phyloP scores from a whole-genome alignment of 2,329 filamentous ascomycete genomes.

The Pseudocercospora pini-densiflorae region DNA sequence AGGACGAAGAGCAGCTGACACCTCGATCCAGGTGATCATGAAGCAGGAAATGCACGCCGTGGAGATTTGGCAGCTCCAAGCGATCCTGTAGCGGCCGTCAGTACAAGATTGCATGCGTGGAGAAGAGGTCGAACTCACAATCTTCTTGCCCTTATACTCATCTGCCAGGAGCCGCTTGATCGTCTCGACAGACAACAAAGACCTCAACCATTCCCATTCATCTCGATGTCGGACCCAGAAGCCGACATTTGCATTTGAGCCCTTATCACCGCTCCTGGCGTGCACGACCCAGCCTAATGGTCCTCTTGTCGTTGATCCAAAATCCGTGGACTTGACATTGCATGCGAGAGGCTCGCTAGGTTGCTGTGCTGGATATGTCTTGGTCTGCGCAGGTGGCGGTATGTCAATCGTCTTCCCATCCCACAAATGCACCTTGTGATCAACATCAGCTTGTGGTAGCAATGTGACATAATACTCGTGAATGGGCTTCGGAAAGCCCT shows the following conservation, averaged over 20 bases:
- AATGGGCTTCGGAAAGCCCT: conserved; percentile 47
- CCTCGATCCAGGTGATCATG: conserved; percentile 42
- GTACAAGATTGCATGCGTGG: not conserved
- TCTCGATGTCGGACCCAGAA: conserved; percentile 47
- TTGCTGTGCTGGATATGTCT: conserved; percentile 41
- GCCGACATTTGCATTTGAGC: conserved; percentile 41
- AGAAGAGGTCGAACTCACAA: conserved; percentile 31
- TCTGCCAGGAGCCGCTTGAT: conserved; percentile 38
- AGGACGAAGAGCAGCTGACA: conserved; percentile 38
- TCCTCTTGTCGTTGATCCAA: conserved; percentile 42
- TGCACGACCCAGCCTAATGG: conserved; percentile 46
- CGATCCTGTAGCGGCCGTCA: conserved; percentile 32
- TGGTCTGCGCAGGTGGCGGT: conserved; percentile 39
- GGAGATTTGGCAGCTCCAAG: conserved; percentile 39
- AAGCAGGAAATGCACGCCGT: conserved; percentile 42
- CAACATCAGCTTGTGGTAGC: conserved; percentile 36
- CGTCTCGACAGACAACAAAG: conserved; percentile 33
- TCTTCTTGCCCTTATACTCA: conserved; percentile 40
- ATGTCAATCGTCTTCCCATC: conserved; percentile 40
- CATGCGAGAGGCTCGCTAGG: conserved; percentile 37
- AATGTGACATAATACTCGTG: conserved; percentile 50
- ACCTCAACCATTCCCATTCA: conserved; percentile 42
- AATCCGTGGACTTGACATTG: conserved; percentile 25
- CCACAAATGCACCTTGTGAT: conserved; percentile 36
- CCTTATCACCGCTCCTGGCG: conserved; percentile 42